Conservation (phyloP, 306 rosid species). For the Delonix regia region DNA sequence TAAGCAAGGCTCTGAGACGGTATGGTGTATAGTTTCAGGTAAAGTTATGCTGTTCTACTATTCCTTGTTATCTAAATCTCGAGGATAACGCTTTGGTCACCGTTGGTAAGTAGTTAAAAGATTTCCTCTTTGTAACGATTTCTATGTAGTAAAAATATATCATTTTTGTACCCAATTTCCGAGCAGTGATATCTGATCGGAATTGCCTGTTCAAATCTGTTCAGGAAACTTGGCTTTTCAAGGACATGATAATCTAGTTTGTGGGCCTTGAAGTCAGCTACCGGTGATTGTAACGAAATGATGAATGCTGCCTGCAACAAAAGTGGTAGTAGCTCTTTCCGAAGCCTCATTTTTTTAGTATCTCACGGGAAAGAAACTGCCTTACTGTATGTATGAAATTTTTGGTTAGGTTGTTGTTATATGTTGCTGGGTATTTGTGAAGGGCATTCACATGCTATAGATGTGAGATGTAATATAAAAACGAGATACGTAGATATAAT, state of each 20-base stretch:
- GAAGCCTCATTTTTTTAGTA: constrained; percentile 29
- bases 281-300: constrained; percentile 22
- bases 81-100: constrained; percentile 4
- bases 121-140: background rate
- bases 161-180: constrained; percentile 10
- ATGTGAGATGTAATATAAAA: constrained; percentile 14
- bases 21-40: constrained; percentile 72
- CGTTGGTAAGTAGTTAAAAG: constrained; percentile 27
- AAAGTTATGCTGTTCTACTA: constrained; percentile 25
- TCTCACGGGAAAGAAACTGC: background rate
- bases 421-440: constrained; percentile 33
- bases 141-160: constrained; percentile 14
- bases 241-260: constrained; percentile 15
- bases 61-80: constrained; percentile 14
- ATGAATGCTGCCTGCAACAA: constrained; percentile 1
- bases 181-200: constrained; percentile 1
- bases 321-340: constrained; percentile 20
- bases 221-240: constrained; percentile 28
- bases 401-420: constrained; percentile 33
- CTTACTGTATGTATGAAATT: constrained; percentile 24
- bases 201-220: constrained; percentile 2
- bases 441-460: constrained; percentile 31
- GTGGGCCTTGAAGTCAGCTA: constrained; percentile 19
- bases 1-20: constrained; percentile 89
- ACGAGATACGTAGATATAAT: background rate